Percentiles rank a stretch among this genome's conserved stretches.
phyloP scores from a whole-genome alignment of 352 stramenopile genomes.

The Globisporangium emineosum region DNA sequence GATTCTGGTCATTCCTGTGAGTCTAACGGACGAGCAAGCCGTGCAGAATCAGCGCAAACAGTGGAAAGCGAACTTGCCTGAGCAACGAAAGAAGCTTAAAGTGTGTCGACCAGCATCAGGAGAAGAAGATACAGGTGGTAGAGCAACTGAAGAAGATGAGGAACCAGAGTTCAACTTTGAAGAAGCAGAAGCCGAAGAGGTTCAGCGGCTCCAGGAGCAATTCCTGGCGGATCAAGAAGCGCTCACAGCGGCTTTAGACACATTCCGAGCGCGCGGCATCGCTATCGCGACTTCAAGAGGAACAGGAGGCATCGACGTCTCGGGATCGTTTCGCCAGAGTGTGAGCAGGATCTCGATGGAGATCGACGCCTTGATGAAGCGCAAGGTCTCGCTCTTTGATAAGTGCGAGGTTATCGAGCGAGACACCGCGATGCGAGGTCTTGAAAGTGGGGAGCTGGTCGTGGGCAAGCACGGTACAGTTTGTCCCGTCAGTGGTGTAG shows the following conservation, averaged over 20 bases:
- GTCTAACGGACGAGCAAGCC: constrained; percentile 25
- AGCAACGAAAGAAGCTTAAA: constrained; percentile 10
- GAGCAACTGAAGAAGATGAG: constrained; percentile 8
- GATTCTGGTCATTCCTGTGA: constrained; percentile 43
- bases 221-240: constrained; percentile 38
- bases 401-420: constrained; percentile 30
- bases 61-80: constrained; percentile 29
- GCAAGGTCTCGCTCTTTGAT: constrained; percentile 46
- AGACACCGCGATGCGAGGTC: constrained; percentile 13
- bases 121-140: constrained; percentile 9
- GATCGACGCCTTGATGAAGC: constrained; percentile 31
- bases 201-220: constrained; percentile 39
- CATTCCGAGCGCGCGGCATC: constrained; percentile 36
- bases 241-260: constrained; percentile 30
- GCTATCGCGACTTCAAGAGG: constrained; percentile 15
- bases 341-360: constrained; percentile 26
- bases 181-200: constrained; percentile 39
- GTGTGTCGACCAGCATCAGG: constrained; percentile 13
- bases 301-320: constrained; percentile 19
- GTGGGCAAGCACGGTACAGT: constrained; percentile 50
- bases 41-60: constrained; percentile 27
- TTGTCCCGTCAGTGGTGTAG: constrained; percentile 36
- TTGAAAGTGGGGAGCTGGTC: constrained; percentile 39
- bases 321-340: constrained; percentile 31
- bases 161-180: constrained; percentile 30